Percentiles rank a stretch among this genome's conserved stretches.
Evolutionary conservation across 495 filamentous ascomycete species (phyloP).

Genomic region (Xylaria sp.): DNA sequence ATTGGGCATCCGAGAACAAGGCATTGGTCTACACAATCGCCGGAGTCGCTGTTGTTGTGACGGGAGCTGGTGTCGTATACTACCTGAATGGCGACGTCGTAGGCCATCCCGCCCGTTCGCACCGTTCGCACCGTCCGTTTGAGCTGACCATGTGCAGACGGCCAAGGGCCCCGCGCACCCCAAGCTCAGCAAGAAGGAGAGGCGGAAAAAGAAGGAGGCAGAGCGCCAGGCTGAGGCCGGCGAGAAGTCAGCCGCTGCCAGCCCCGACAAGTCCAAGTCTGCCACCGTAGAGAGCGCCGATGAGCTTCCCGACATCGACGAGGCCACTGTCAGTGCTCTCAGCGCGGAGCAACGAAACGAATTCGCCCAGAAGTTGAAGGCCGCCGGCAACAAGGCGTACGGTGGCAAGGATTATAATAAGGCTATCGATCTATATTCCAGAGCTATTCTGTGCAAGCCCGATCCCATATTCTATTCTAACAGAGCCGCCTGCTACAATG

Average conservation of each 20-base stretch:
- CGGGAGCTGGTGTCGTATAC: constrained; percentile 88
- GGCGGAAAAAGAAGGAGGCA: constrained; percentile 74
- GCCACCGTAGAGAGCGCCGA: constrained; percentile 71
- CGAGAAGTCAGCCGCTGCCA: constrained; percentile 44
- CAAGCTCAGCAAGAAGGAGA: constrained; percentile 61
- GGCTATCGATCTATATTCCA: constrained; percentile 92
- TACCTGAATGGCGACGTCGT: constrained; percentile 68
- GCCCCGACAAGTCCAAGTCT: constrained; percentile 51
- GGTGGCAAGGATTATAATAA: constrained; percentile 86
- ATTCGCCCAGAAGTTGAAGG: constrained; percentile 89
- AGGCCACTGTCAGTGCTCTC: constrained; percentile 72
- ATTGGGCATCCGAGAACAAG: constrained; percentile 95
- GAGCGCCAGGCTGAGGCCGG: constrained; percentile 64
- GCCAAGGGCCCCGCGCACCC: constrained; percentile 43
- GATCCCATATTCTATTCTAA: constrained; percentile 99
- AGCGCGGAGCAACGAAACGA: constrained; percentile 79
- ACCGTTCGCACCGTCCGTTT: neutral
- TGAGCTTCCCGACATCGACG: constrained; percentile 85
- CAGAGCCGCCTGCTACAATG: constrained; percentile 96
- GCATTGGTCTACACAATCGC: constrained; percentile 94
- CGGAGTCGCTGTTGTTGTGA: constrained; percentile 89
- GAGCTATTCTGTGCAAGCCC: constrained; percentile 94
- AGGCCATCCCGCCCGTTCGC: constrained; percentile 29
- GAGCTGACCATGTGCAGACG: constrained; percentile 31
- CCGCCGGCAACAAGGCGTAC: constrained; percentile 95